These are phyloP conservation scores for Flaveria sonorensis DNA, from an alignment of 129 eudicot genomes.

Conservation along the genomic window DNA sequence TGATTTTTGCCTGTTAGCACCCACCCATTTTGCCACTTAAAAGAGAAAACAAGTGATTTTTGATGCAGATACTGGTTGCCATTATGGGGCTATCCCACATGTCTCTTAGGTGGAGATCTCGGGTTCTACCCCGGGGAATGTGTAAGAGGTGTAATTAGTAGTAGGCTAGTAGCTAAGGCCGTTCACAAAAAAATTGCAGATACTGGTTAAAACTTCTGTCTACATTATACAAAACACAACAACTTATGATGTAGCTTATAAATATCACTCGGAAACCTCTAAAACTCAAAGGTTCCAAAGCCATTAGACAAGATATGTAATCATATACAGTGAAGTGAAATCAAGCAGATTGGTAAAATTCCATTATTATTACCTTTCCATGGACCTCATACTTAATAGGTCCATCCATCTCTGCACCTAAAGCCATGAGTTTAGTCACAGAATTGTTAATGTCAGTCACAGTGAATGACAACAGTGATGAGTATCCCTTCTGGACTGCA, in stretches of 20 bases:
- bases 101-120: too few species aligned
- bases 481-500: conserved; percentile 67
- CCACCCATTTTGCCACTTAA: not conserved
- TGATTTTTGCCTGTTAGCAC: not conserved
- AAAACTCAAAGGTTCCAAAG: not conserved
- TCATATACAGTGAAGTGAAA: not conserved
- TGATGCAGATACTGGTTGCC: not conserved
- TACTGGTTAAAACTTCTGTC: not conserved
- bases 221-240: not conserved
- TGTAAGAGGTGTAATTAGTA: too few species aligned
- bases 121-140: too few species aligned
- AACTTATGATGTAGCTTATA: not conserved
- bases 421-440: conserved; percentile 72
- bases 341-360: not conserved
- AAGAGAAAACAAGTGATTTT: not conserved
- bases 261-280: not conserved
- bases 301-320: not conserved
- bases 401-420: conserved; percentile 97
- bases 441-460: conserved; percentile 77
- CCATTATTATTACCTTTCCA: conserved; percentile 66
- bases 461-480: conserved; percentile 79
- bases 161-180: too few species aligned
- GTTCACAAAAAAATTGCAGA: too few species aligned
- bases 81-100: too few species aligned
- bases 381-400: conserved; percentile 92